Conservation (phyloP, 2,329 filamentous ascomycete genomes). For the Fusarium coicis region DNA sequence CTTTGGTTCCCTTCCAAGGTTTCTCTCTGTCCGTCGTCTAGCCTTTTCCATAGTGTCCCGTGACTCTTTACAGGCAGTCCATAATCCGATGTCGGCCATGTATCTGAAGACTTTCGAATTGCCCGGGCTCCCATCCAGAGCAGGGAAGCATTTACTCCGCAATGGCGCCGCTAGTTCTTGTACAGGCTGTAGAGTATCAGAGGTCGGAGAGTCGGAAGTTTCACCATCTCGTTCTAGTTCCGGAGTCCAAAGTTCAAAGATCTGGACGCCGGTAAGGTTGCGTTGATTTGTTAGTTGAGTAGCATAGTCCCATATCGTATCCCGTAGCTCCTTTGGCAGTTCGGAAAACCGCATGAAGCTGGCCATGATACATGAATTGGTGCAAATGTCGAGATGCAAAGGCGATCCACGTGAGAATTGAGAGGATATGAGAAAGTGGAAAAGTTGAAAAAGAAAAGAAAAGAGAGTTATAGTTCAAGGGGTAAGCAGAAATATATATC, state of each 20-base stretch:
- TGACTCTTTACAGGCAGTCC: neutral
- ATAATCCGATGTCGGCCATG: neutral
- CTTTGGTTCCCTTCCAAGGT: no score
- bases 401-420: neutral
- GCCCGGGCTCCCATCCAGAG: neutral
- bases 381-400: accelerated
- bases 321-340: neutral
- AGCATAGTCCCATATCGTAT: conserved; percentile 1
- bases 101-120: neutral
- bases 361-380: neutral
- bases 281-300: no score
- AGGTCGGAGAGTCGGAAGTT: no score
- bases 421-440: neutral
- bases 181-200: no score
- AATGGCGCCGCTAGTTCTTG: no score
- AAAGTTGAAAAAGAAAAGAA: neutral
- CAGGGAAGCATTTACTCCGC: neutral
- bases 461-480: neutral
- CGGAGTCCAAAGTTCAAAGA: neutral
- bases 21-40: no score
- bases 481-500: accelerated
- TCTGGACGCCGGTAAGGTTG: neutral
- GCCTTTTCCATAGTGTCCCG: neutral
- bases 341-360: neutral
- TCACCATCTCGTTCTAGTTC: neutral